Percentiles rank a stretch among this genome's conserved stretches.
phyloP scores from a whole-genome alignment of 768 basidiomycete species.

The Boletellus emodensis region DNA sequence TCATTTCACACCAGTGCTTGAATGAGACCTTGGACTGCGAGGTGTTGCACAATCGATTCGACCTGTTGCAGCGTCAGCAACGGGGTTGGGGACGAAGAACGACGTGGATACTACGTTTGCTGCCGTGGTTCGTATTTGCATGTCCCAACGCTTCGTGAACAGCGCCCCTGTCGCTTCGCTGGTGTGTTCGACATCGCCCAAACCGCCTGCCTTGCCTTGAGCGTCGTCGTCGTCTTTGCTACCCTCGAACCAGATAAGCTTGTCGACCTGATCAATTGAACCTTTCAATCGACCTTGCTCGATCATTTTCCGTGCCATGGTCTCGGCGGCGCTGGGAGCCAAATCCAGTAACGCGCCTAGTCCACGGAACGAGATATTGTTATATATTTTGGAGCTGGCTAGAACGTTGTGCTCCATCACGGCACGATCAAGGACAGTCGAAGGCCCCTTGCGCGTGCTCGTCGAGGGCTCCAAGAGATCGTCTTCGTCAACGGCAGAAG shows the following conservation, averaged over 20 bases:
- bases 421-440: slow-evolving; percentile 93
- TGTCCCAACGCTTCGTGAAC: slow-evolving; percentile 95
- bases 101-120: slow-evolving; percentile 58
- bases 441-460: slow-evolving; percentile 84
- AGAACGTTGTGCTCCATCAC: slow-evolving; percentile 99
- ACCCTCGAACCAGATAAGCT: slow-evolving; percentile 90
- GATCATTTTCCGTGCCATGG: slow-evolving; percentile 98
- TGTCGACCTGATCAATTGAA: slow-evolving; percentile 93
- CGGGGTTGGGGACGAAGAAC: not conserved
- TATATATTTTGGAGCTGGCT: slow-evolving; percentile 95
- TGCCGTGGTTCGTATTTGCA: slow-evolving; percentile 83
- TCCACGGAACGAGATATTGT: slow-evolving; percentile 95
- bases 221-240: slow-evolving; percentile 85
- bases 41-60: slow-evolving; percentile 81
- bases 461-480: slow-evolving; percentile 48
- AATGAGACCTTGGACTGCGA: slow-evolving; percentile 70
- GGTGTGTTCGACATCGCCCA: slow-evolving; percentile 83
- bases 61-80: slow-evolving; percentile 45
- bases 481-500: slow-evolving; percentile 61
- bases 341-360: slow-evolving; percentile 86
- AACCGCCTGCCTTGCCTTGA: slow-evolving; percentile 90
- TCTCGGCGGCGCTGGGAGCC: slow-evolving; percentile 90
- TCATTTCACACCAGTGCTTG: slow-evolving; percentile 25
- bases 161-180: slow-evolving; percentile 85
- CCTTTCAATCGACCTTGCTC: slow-evolving; percentile 93